Conservation (phyloP, 139 green algal genomes). For the Chlamydomonas urium region DNA sequence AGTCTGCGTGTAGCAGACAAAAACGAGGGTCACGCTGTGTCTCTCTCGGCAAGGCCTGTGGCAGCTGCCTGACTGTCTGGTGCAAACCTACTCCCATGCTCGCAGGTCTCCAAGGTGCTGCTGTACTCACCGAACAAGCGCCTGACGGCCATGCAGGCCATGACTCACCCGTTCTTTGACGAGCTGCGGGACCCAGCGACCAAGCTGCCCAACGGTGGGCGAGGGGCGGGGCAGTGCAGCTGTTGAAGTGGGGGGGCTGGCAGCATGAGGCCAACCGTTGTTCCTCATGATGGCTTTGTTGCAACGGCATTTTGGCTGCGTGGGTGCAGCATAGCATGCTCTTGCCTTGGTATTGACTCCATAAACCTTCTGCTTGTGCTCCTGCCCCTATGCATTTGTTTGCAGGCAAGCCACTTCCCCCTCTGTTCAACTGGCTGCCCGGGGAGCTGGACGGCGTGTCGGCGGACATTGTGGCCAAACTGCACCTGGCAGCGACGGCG, state of each 20-base stretch:
- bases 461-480: slow-evolving; percentile 50
- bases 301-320: background rate
- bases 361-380: too few relatives aligned
- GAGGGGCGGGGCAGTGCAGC: background rate
- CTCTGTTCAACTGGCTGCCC: slow-evolving; percentile 88
- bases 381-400: too few relatives aligned
- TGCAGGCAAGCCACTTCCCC: slow-evolving; percentile 73
- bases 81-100: too few relatives aligned
- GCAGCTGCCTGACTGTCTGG: too few relatives aligned
- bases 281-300: too few relatives aligned
- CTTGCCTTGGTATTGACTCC: too few relatives aligned
- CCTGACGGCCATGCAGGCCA: slow-evolving; percentile 61
- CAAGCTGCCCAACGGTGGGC: slow-evolving; percentile 78
- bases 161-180: slow-evolving; percentile 95
- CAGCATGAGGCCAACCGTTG: too few relatives aligned
- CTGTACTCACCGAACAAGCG: slow-evolving; percentile 85
- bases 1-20: too few relatives aligned
- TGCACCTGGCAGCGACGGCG: too few relatives aligned
- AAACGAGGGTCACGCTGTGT: too few relatives aligned
- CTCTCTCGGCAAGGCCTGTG: too few relatives aligned
- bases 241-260: too few relatives aligned
- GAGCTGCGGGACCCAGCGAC: slow-evolving; percentile 81
- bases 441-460: slow-evolving; percentile 72
- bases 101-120: slow-evolving; percentile 87
- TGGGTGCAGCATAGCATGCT: background rate